These are phyloP conservation scores for Termitomyces sp. DNA, from an alignment of 768 basidiomycete genomes.

Conservation along the genomic window DNA sequence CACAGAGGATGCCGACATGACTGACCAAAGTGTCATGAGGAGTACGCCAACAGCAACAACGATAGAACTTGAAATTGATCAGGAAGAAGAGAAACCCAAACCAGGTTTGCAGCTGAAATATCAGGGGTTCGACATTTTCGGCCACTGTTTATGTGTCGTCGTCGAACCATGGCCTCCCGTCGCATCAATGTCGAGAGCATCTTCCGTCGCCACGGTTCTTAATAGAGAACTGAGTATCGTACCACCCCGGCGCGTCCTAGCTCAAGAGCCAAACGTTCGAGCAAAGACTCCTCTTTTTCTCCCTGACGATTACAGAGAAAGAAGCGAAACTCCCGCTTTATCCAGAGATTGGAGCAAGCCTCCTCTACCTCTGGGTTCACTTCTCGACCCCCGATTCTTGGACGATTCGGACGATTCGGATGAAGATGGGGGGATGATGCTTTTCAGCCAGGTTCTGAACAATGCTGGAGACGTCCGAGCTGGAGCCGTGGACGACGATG, in stretches of 20 bases:
- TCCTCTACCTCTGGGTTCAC: constrained; percentile 21
- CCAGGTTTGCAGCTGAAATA: constrained; percentile 63
- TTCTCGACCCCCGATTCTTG: constrained; percentile 20
- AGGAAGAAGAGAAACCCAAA: constrained; percentile 76
- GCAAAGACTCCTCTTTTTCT: constrained; percentile 70
- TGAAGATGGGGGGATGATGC: constrained; percentile 57
- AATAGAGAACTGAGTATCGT: constrained; percentile 29
- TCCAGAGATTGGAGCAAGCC: constrained; percentile 1
- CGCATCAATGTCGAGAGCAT: constrained; percentile 29
- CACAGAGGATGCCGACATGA: constrained; percentile 17
- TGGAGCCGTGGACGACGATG: constrained; percentile 68
- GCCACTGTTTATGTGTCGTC: constrained; percentile 75
- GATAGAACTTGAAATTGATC: constrained; percentile 44
- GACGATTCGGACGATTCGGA: constrained; percentile 30
- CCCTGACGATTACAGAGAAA: constrained; percentile 51
- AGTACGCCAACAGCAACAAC: constrained; percentile 16
- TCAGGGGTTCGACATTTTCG: constrained; percentile 66
- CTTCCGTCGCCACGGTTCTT: constrained; percentile 15
- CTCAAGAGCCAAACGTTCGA: constrained; percentile 19
- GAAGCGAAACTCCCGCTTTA: constrained; percentile 34
- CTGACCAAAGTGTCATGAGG: neutral
- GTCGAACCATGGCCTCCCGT: constrained; percentile 77
- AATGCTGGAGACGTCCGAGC: constrained; percentile 51
- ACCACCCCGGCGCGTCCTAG: constrained; percentile 25
- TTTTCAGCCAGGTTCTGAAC: constrained; percentile 71